These are phyloP conservation scores for Scytalidium lignicola DNA, from an alignment of 2,329 filamentous ascomycete genomes.

Conservation along the genomic window DNA sequence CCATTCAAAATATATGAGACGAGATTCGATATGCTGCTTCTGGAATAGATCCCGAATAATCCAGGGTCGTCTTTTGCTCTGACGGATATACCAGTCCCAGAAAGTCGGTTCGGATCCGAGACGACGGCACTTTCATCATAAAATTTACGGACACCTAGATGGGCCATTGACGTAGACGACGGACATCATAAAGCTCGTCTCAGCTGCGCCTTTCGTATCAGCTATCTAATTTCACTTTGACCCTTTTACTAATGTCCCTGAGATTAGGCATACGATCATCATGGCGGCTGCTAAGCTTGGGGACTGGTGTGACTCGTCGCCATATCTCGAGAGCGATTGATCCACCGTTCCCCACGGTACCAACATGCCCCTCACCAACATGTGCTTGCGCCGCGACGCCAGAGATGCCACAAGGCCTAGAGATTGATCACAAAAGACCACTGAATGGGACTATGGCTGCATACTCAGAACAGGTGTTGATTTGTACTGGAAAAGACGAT, in stretches of 20 bases:
- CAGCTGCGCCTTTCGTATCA: background rate
- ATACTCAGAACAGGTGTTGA: constrained; percentile 77
- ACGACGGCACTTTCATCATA: background rate
- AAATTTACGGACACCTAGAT: background rate
- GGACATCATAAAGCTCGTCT: background rate
- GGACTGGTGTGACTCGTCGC: background rate
- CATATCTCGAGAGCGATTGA: constrained; percentile 3
- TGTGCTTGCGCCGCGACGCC: constrained; percentile 70
- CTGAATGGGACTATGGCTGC: constrained; percentile 72
- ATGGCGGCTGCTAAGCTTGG: constrained; percentile 9
- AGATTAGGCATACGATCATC: constrained; percentile 6
- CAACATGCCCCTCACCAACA: constrained; percentile 65
- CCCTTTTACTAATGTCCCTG: background rate
- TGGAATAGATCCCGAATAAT: background rate
- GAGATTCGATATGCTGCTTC: background rate
- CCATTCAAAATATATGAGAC: background rate
- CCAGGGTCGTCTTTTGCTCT: background rate
- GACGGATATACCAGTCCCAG: background rate
- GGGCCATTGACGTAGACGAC: background rate
- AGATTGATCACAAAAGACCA: constrained; percentile 66
- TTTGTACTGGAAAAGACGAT: constrained; percentile 75
- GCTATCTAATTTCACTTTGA: background rate
- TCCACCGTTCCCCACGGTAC: constrained; percentile 21
- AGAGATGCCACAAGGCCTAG: constrained; percentile 57
- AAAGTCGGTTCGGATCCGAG: background rate